phyloP scores from a whole-genome alignment of 768 basidiomycete genomes.

The Xanthoconium stramineum region DNA sequence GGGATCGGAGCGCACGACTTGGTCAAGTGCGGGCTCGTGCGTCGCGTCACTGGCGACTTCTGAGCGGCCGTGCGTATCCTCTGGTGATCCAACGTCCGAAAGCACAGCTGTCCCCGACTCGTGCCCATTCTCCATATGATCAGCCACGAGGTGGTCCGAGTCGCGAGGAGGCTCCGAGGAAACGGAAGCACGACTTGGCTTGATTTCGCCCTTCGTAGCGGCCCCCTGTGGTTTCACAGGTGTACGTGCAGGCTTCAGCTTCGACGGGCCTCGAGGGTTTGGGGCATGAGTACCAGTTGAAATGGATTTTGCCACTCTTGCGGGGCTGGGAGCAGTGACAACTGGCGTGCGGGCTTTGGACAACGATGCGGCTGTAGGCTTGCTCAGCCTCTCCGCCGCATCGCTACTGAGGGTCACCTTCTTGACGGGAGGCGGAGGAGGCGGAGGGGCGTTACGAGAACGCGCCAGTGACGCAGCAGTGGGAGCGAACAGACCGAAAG shows the following conservation, averaged over 20 bases:
- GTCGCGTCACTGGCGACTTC: conserved; percentile 10
- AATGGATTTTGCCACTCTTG: conserved; percentile 29
- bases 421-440: conserved; percentile 47
- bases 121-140: conserved; percentile 27
- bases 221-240: conserved; percentile 25
- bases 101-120: conserved; percentile 14
- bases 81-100: conserved; percentile 18
- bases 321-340: conserved; percentile 14
- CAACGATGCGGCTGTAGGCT: conserved; percentile 78
- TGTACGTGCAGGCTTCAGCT: conserved; percentile 24
- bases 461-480: conserved; percentile 80
- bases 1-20: conserved; percentile 9
- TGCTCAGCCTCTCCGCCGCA: conserved; percentile 65
- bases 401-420: conserved; percentile 53
- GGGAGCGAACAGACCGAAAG: conserved; percentile 71
- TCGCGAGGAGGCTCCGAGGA: conserved; percentile 23
- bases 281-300: conserved; percentile 27
- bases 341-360: conserved; percentile 51
- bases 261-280: conserved; percentile 29
- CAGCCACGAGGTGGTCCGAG: conserved; percentile 18
- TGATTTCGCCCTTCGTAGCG: conserved; percentile 18
- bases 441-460: conserved; percentile 51
- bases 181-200: conserved; percentile 20
- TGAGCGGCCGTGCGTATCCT: conserved; percentile 15
- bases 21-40: conserved; percentile 8